Base-by-base conservation (phyloP, 176 grass and related monocot genomes). In the Urochloa ruziziensis region DNA sequence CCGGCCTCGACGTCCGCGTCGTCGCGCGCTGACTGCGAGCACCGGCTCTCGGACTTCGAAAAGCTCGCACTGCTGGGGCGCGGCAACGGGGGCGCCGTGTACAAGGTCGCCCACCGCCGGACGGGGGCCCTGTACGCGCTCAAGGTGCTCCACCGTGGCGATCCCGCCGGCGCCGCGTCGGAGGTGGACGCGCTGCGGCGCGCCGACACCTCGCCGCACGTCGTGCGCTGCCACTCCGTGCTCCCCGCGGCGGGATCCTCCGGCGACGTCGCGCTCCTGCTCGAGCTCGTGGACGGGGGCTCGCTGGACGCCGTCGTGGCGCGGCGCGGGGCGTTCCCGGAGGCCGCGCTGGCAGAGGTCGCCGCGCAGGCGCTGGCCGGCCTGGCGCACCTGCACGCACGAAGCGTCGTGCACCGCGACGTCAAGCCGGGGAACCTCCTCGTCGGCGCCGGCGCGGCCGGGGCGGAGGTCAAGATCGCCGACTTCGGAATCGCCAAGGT, bases 401-500 rank as follows among this genome's bases (percentile, higher is more conserved):
- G 82, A 63, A 66, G 65, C 85, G 80, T 92, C 82, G 86, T 88
- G 4, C 90, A 92, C 78, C 90, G 74, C 11, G 86, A 92, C 80
- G 47, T 92, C 67, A 92, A 92, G 80, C 86, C 86, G 8, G 83
- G 40, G 1, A 92, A 92, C 80, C 74, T 92, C 17, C 90, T 89
- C 52, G 51, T 48, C 27, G 83, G 29, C 79, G 5, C 51, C 27
- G 83, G 29, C 79, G 5, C 51, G 0, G 68, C 2, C 23, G 90
- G 90, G 0, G n/a, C n/a, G n/a, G 80, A 67, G 15, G 86, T 92
- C 53, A 92, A 86, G 90, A 40, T 92, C 40, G 35, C 83, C 34
- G 83, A 86, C 62, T 89, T 92, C 21, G 86, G 90, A 10, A 80
- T 89, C 64, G 90, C 86, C 67, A 92, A 86, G 48, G 83, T 92